These are phyloP conservation scores for Lachancea nothofagi DNA, from an alignment of 805 yeast genomes.

Conservation along the genomic window DNA sequence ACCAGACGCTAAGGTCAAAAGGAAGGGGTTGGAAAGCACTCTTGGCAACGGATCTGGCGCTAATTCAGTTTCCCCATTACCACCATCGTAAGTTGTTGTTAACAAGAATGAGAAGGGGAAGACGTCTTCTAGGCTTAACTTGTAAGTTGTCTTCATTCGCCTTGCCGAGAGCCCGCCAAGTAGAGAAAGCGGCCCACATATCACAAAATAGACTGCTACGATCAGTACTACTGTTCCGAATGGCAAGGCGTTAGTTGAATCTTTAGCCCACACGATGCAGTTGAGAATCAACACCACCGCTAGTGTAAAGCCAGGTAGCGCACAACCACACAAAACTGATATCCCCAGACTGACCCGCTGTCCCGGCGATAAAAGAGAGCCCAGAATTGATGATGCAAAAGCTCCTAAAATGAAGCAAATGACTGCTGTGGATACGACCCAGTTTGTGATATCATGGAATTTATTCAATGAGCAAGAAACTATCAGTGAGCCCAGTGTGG, in stretches of 20 bases:
- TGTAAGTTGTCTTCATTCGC: not conserved
- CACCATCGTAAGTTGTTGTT: not conserved
- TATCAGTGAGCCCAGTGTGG: conserved; percentile 54
- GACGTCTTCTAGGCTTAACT: not conserved
- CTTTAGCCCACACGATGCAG: conserved; percentile 67
- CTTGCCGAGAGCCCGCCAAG: conserved; percentile 51
- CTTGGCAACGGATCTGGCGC: conserved; percentile 1
- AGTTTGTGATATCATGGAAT: conserved; percentile 63
- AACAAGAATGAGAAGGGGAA: conserved; percentile 3
- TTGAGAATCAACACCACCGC: conserved; percentile 52
- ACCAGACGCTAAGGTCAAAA: conserved; percentile 47
- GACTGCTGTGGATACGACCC: conserved; percentile 56
- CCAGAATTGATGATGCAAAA: conserved; percentile 65
- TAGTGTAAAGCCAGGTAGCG: conserved; percentile 44
- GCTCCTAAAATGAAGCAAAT: conserved; percentile 64
- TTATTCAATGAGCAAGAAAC: conserved; percentile 54
- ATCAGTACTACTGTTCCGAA: conserved; percentile 65
- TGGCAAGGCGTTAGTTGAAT: conserved; percentile 72
- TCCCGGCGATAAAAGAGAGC: conserved; percentile 47
- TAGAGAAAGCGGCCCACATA: conserved; percentile 71
- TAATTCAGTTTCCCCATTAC: not conserved
- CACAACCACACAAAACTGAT: conserved; percentile 45
- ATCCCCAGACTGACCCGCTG: conserved; percentile 8
- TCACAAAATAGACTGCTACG: conserved; percentile 50
- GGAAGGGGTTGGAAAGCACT: conserved; percentile 12